phyloP scores from a whole-genome alignment of 345 rosid species.

The Viola odorata region DNA sequence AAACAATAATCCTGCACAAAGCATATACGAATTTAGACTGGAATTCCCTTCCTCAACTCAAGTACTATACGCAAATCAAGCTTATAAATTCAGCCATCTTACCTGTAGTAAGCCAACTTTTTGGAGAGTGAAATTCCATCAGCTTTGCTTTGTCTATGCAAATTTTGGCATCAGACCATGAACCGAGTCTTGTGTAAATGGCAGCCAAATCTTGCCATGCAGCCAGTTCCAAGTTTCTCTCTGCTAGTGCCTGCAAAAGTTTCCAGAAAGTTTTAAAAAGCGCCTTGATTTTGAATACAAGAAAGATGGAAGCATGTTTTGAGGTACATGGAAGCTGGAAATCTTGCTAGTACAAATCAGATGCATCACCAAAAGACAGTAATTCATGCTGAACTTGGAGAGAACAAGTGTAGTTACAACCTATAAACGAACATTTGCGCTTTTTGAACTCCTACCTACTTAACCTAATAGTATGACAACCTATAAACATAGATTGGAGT shows the following conservation, averaged over 20 bases:
- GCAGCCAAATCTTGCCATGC: conserved; percentile 85
- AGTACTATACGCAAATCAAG: not conserved
- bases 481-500: not conserved
- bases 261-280: not conserved
- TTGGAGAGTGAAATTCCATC: conserved; percentile 54
- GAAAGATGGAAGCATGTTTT: too few species aligned
- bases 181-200: conserved; percentile 57
- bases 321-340: too few species aligned
- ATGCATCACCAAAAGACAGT: not conserved
- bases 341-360: too few species aligned
- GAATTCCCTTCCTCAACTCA: too few species aligned
- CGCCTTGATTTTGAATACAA: not conserved
- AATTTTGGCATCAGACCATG: conserved; percentile 64
- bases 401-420: too few species aligned
- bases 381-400: not conserved
- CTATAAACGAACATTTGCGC: not conserved
- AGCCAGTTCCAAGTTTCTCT: conserved; percentile 49
- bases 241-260: conserved; percentile 37
- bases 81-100: not conserved
- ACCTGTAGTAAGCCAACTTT: conserved; percentile 82
- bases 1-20: conserved; percentile 53
- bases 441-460: not conserved
- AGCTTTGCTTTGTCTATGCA: conserved; percentile 72
- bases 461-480: not conserved
- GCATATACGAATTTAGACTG: not conserved